Evolutionary conservation across 2,329 filamentous ascomycete genomes (phyloP), one percentile per base, ranked within the genome.

Genomic region (Colletotrichum somersetense): DNA sequence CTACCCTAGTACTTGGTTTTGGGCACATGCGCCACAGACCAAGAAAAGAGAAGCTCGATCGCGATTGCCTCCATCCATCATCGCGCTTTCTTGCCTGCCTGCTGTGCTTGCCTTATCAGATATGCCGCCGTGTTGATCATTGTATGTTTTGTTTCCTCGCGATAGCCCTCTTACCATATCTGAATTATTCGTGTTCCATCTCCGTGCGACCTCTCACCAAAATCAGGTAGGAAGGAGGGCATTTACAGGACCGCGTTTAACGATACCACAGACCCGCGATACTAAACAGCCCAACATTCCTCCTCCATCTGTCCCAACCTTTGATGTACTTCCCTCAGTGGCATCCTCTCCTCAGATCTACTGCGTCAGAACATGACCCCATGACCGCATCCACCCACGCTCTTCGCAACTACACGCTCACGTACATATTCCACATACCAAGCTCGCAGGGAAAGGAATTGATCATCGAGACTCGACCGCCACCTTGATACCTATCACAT

Each of bases 211-310:
- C 38, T 46, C 42, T 38, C 46, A 5, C 23, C 33, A 26, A 10
- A 42, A 7, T 8, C n/a, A 26, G 10, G 35, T 16, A n/a, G 44
- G 18, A 4, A 40, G 40, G 11, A 30, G 38, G 8, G 48, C n/a
- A 50, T 23, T 69, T 69, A 23, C 66, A 67, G 58, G 42, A 63
- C 50, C 61, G 16, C 20, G 42, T 16, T 16, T 40, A 38, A 38
- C 16, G 33, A 58, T 65, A 35, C 14, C 53, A 23, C 20, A n/a
- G 53, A 33, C 52, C 14, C 53, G 18, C 48, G 23, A 57, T 53
- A 66, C 10, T 26, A 33, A 38, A 18, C 42, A 66, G 11, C 44
- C 53, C 18, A 59, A 11, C 53, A 59, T 69, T 65, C 61, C 44
- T 65, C 61, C 44, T 65, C 52, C 42, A 16, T 35, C 52, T 42